Conservation (phyloP, 2,329 filamentous ascomycete genomes). For the Lachnellula occidentalis region DNA sequence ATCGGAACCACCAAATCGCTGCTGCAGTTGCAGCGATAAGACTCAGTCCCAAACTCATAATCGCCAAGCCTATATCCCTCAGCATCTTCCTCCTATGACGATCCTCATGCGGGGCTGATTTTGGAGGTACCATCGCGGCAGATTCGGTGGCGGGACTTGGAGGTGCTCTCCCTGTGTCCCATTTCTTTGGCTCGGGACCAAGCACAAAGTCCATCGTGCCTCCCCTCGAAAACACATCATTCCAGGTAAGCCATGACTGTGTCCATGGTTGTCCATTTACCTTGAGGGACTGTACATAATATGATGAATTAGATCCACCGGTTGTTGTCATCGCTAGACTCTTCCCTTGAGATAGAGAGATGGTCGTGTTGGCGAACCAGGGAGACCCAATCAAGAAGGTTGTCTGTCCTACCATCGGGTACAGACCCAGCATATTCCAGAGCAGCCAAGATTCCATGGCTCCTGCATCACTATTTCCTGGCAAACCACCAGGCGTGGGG, state of each 20-base stretch:
- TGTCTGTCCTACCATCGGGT: constrained; percentile 62
- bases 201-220: constrained; percentile 60
- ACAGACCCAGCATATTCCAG: constrained; percentile 64
- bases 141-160: constrained; percentile 51
- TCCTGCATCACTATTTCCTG: constrained; percentile 52
- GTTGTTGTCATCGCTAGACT: constrained; percentile 47
- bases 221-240: constrained; percentile 58
- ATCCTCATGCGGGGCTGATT: neutral
- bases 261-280: constrained; percentile 60
- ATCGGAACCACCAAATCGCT: neutral
- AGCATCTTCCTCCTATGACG: neutral
- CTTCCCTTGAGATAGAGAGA: constrained; percentile 50
- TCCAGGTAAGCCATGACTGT: constrained; percentile 60
- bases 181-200: constrained; percentile 45
- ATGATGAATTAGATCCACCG: constrained; percentile 41
- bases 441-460: constrained; percentile 46
- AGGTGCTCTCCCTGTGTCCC: constrained; percentile 42
- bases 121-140: neutral
- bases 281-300: constrained; percentile 59
- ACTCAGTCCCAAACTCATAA: neutral
- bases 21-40: neutral
- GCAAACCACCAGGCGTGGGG: constrained; percentile 49
- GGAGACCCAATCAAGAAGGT: constrained; percentile 61
- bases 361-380: constrained; percentile 54
- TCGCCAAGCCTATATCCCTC: neutral